These are phyloP conservation scores for Boletus pseudo-olivaceus DNA, from an alignment of 768 basidiomycete species.

Conservation along the genomic window DNA sequence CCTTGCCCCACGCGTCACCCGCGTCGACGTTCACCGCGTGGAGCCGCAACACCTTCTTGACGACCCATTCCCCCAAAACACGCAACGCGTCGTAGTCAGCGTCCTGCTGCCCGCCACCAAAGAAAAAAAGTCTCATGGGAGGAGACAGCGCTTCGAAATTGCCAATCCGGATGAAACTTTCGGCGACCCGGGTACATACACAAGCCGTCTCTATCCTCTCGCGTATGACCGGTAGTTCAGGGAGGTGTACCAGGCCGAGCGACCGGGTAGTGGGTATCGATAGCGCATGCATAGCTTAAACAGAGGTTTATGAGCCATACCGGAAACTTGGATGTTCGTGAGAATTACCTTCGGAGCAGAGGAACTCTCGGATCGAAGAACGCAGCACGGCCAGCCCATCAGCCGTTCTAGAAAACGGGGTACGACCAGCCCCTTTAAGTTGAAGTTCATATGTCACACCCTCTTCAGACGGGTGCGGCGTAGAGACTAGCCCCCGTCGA, in stretches of 20 bases:
- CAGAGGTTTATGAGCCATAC: conserved; percentile 37
- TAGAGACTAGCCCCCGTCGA: conserved; percentile 52
- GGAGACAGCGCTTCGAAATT: conserved; percentile 85
- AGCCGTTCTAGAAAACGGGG: conserved; percentile 88
- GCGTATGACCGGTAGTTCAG: conserved; percentile 67
- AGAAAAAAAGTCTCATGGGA: conserved; percentile 56
- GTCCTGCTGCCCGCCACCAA: conserved; percentile 75
- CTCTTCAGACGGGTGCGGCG: conserved; percentile 60
- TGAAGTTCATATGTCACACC: conserved; percentile 76
- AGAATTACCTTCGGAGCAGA: conserved; percentile 78
- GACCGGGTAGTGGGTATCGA: conserved; percentile 87
- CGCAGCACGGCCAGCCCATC: conserved; percentile 96
- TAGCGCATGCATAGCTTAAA: conserved; percentile 69
- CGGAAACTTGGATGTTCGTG: not conserved
- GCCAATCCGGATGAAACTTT: conserved; percentile 90
- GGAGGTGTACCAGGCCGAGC: conserved; percentile 73
- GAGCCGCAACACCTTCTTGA: conserved; percentile 53
- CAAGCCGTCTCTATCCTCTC: conserved; percentile 72
- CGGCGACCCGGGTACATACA: conserved; percentile 77
- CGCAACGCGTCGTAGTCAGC: conserved; percentile 73
- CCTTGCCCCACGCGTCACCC: conserved; percentile 65
- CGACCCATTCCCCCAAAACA: conserved; percentile 73
- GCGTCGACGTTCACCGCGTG: conserved; percentile 34
- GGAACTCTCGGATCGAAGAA: conserved; percentile 90
- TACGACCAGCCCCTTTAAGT: conserved; percentile 91